Evolutionary conservation across 1,284 basidiomycete genomes (phyloP).

Genomic region (Fomitiporia mediterranea): DNA sequence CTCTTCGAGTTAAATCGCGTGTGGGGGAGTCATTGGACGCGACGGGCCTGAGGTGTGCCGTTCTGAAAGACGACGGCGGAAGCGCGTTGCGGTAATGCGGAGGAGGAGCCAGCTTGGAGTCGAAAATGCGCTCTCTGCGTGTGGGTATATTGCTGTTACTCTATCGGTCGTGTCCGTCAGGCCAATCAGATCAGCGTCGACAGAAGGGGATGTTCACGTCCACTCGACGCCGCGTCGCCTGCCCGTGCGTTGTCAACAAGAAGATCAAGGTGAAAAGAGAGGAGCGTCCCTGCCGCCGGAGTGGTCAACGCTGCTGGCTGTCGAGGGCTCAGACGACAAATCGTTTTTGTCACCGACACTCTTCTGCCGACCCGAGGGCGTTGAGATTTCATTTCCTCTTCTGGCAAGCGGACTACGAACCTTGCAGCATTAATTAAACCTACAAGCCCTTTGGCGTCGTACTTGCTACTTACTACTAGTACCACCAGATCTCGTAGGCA

Average conservation of each 20-base stretch:
- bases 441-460: background rate
- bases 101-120: conserved; percentile 10
- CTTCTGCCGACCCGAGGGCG: background rate
- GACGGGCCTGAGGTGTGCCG: conserved; percentile 47
- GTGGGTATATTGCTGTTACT: background rate
- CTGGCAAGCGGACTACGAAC: background rate
- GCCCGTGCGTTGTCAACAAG: background rate
- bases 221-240: background rate
- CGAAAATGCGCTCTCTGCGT: background rate
- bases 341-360: background rate
- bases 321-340: background rate
- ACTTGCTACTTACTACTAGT: no score
- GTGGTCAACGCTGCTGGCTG: background rate
- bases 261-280: no score
- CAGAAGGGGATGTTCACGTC: background rate
- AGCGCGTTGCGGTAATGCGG: conserved; percentile 4
- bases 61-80: conserved; percentile 45
- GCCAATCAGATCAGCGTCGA: background rate
- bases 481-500: no score
- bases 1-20: conserved; percentile 40
- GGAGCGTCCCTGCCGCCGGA: no score
- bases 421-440: background rate
- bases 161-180: no score
- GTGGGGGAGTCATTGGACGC: conserved; percentile 44
- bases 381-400: background rate